Evolutionary conservation across 1,284 basidiomycete species (phyloP), one percentile per base, ranked within the genome.

Genomic region (Ustilago nuda): DNA sequence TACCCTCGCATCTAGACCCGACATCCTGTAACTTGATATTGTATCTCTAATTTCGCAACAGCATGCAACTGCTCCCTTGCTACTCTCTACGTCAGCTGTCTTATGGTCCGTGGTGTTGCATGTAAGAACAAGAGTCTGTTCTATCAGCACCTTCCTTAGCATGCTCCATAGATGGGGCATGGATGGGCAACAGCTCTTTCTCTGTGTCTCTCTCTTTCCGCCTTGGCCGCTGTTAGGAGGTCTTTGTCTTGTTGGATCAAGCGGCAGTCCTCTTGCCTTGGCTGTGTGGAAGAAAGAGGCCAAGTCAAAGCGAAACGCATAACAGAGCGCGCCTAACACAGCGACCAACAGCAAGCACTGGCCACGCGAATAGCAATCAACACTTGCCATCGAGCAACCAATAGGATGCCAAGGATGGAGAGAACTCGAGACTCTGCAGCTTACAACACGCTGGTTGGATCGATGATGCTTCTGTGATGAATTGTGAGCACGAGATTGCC

Each of bases 161-260:
- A 27, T 17, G 11, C 17, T 12, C 13, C 13, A 41, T 4, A 56
- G 30, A 46, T 56, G 41, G 55, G 39, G 55, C n/a, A 32, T 12
- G 4, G 4, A 56, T 56, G 41, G 55, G 30, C 17, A 56, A 56
- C 54, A 56, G 37, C 43, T 41, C 33, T 37, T 17, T 51, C 6
- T 6, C 27, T 51, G n/a, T 19, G 23, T 32, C 33, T 36, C 9
- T 36, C 17, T 37, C 35, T 54, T 4, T 37, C 35, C 33, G 8
- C 6, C 27, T 35, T 19, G 7, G n/a, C 13, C 36, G n/a, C 5
- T 4, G 32, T 19, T 33, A 33, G 48, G 48, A 50, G 23, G 23
- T 4, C 48, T n/a, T 27, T 50, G 8, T 36, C 27, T 36, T 54
- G 52, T 19, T 54, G 13, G 30, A 33, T 51, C 3, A 19, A 45